A percentile compares a stretch with the other conserved stretches of the same genome.
Conservation (phyloP, 441 rosid genomes). For the Populus trichocarpa region DNA sequence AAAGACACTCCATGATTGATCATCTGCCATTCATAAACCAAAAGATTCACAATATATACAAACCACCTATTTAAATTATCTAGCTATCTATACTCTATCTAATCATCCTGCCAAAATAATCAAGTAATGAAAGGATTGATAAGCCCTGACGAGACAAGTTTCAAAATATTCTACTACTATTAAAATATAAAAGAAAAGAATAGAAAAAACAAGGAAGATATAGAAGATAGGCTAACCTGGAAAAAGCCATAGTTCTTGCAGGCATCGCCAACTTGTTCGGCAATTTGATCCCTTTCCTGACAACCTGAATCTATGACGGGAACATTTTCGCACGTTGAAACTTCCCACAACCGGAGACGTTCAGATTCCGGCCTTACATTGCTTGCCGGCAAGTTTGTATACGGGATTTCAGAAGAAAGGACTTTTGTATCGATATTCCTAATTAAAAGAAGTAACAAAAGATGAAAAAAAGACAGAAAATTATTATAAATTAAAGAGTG, state of each 20-base stretch:
- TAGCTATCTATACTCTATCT: neutral
- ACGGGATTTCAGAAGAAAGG: conserved; percentile 53
- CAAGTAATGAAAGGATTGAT: neutral
- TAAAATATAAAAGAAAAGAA: too few species aligned
- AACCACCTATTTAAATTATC: neutral
- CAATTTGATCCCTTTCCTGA: conserved; percentile 29
- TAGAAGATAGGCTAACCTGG: conserved; percentile 34
- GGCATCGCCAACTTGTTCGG: conserved; percentile 44
- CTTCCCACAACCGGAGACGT: conserved; percentile 52
- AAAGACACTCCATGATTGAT: conserved; percentile 39
- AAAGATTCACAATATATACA: neutral
- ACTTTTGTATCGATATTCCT: conserved; percentile 48
- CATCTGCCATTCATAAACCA: conserved; percentile 24
- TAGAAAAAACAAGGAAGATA: neutral
- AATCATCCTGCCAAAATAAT: neutral
- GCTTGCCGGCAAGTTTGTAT: conserved; percentile 41
- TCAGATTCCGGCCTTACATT: conserved; percentile 58
- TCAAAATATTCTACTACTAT: neutral
- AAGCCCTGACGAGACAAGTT: neutral
- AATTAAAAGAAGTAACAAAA: neutral
- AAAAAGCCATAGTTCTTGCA: conserved; percentile 59
- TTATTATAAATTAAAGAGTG: too few species aligned
- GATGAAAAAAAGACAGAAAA: neutral
- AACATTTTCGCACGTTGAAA: conserved; percentile 31
- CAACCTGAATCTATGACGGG: conserved; percentile 55